Evolutionary conservation across 495 filamentous ascomycete genomes (phyloP).

Genomic region (Penicillium dipodomyicola): DNA sequence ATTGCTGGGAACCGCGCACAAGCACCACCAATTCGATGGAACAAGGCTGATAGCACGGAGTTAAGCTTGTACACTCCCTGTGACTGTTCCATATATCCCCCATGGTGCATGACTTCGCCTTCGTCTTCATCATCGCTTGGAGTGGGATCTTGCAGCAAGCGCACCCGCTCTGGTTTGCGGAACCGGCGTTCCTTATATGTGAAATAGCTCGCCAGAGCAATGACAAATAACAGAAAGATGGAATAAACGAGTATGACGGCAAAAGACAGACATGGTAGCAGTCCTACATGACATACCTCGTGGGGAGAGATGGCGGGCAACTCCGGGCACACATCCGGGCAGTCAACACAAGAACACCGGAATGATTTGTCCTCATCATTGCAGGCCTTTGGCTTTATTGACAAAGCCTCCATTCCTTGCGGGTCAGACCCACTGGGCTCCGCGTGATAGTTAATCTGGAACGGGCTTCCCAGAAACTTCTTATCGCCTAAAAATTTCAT

Average conservation of each 20-base stretch:
- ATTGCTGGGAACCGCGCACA: conserved; percentile 81
- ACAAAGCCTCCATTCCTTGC: conserved; percentile 59
- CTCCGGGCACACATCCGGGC: conserved; percentile 76
- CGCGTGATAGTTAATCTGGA: conserved; percentile 90
- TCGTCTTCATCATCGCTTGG: conserved; percentile 90
- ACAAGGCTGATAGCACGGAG: conserved; percentile 69
- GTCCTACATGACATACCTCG: conserved; percentile 75
- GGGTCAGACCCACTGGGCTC: conserved; percentile 52
- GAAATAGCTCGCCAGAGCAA: conserved; percentile 67
- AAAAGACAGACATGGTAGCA: conserved; percentile 87
- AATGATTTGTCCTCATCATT: conserved; percentile 82
- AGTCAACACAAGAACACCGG: conserved; percentile 91
- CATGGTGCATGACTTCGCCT: conserved; percentile 66
- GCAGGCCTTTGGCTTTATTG: conserved; percentile 74
- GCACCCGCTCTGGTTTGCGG: conserved; percentile 73
- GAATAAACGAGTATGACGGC: conserved; percentile 84
- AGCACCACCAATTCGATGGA: conserved; percentile 75
- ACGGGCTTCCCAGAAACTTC: conserved; percentile 84
- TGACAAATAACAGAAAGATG: conserved; percentile 64
- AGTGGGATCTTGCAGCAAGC: conserved; percentile 78
- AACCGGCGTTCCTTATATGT: conserved; percentile 68
- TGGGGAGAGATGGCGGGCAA: conserved; percentile 67
- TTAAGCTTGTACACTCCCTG: conserved; percentile 73
- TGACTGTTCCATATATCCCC: conserved; percentile 66
- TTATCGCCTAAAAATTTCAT: conserved; percentile 90